phyloP scores from a whole-genome alignment of 2,329 filamentous ascomycete genomes.

The Zasmidium angulare region DNA sequence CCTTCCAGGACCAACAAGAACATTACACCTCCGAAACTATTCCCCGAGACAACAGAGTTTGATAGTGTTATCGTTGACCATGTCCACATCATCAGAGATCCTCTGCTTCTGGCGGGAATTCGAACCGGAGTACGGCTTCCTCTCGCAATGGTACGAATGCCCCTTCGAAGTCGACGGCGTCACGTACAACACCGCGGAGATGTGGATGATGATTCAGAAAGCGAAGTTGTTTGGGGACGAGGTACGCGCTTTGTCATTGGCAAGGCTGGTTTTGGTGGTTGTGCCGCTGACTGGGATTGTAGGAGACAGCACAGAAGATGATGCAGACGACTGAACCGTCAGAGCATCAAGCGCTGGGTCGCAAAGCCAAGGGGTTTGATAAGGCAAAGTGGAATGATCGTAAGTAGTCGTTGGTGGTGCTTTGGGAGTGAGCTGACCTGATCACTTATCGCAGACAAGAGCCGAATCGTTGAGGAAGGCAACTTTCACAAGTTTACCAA shows the following conservation, averaged over 20 bases:
- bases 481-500: conserved; percentile 61
- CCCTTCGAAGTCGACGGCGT: conserved; percentile 47
- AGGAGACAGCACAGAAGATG: conserved; percentile 49
- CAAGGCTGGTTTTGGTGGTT: neutral
- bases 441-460: too few relatives aligned
- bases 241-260: too few relatives aligned
- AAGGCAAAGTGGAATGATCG: conserved; percentile 51
- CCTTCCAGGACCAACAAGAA: too few relatives aligned
- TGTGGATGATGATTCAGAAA: conserved; percentile 53
- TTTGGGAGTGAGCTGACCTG: too few relatives aligned
- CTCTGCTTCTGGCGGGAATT: conserved; percentile 42
- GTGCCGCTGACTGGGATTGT: neutral
- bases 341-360: conserved; percentile 55
- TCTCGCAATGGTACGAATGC: conserved; percentile 63
- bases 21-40: neutral
- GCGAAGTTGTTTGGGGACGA: conserved; percentile 44
- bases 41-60: neutral
- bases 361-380: conserved; percentile 56
- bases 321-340: conserved; percentile 49
- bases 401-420: conserved; percentile 17
- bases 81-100: neutral
- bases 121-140: conserved; percentile 52
- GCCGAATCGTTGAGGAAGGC: conserved; percentile 57
- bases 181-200: conserved; percentile 43
- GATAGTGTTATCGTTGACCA: neutral